Base-by-base conservation (phyloP, 108 stramenopile species). In the Aurantiochytrium sp. region DNA sequence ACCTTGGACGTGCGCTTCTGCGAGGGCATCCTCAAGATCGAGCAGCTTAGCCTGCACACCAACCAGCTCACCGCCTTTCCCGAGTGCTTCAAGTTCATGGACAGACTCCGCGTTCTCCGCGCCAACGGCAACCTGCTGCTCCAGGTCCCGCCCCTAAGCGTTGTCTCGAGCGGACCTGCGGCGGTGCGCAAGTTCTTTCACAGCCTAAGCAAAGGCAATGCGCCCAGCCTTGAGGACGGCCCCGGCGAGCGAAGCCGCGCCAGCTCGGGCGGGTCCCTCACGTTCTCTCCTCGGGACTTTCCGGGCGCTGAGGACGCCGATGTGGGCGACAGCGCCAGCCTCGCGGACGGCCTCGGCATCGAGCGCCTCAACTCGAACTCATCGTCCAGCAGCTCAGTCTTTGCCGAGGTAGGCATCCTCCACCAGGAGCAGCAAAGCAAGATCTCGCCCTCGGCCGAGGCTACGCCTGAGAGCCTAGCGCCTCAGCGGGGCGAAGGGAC, bases 1-100 rank as follows among this genome's bases (percentile, higher is more conserved):
- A 41, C 45, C n/a, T 30, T 81, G 45, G 73, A 81, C 2, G 39
- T 48, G 42, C 73, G 73, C 24, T 81, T 81, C 24, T 81, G 39
- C 45, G 73, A 81, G 73, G 73, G 19, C 21, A 81, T 81, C 2
- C 30, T 81, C n/a, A 81, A 81, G 45, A 41, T 81, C 27, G 73
- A 81, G 73, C 73, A 81, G 30, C 45, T 81, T 2, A 48, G 42
- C 17, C n/a, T 81, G 19, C 73, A 81, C 73, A 81, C 73, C n/a
- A 81, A 81, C 32, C 42, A 48, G 73, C 39, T 81, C 45, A 48
- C 73, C 19, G 73, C 73, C 6, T 30, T 81, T 41, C 73, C 73
- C 3, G 45, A 41, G 2, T 81, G 73, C 30, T 81, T 81, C 73
- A 81, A 81, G 30, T 81, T 81, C 24, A 81, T 81, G 73, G 73